Evolutionary conservation across 2,329 filamentous ascomycete genomes (phyloP).

Genomic region (Cercospora citrullina): DNA sequence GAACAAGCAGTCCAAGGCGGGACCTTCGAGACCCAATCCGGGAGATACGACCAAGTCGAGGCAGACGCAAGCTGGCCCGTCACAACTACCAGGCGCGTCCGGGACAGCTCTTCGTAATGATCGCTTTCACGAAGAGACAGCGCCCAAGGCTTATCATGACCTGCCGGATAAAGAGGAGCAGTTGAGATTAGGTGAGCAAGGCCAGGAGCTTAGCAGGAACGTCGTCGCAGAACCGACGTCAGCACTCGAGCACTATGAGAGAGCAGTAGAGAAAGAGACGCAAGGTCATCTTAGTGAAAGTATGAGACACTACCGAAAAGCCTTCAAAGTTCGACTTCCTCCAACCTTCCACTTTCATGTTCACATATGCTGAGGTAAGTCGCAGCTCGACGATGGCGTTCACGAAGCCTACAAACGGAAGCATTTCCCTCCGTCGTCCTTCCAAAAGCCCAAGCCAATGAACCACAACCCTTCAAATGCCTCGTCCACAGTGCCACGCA

Average conservation of each 20-base stretch:
- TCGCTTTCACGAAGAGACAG: slow-evolving; percentile 42
- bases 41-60: slow-evolving; percentile 10
- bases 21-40: background rate
- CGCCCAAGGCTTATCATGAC: slow-evolving; percentile 47
- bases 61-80: background rate
- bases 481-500: slow-evolving; percentile 53
- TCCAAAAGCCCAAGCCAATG: slow-evolving; percentile 51
- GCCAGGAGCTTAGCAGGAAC: slow-evolving; percentile 42
- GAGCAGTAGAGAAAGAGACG: slow-evolving; percentile 82
- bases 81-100: slow-evolving; percentile 21
- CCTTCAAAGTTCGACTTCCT: slow-evolving; percentile 67
- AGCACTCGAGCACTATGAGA: slow-evolving; percentile 89
- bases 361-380: slow-evolving; percentile 36
- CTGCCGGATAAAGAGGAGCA: slow-evolving; percentile 50
- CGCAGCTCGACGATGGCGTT: slow-evolving; percentile 76
- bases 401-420: slow-evolving; percentile 88
- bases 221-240: slow-evolving; percentile 60
- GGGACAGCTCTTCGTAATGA: slow-evolving; percentile 37
- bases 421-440: slow-evolving; percentile 70
- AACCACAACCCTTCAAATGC: slow-evolving; percentile 46
- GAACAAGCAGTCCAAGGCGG: slow-evolving; percentile 38
- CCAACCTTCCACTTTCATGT: background rate
- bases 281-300: slow-evolving; percentile 87
- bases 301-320: slow-evolving; percentile 81
- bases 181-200: slow-evolving; percentile 42